phyloP scores from a whole-genome alignment of 495 filamentous ascomycete species.

The Penicillium angulare region DNA sequence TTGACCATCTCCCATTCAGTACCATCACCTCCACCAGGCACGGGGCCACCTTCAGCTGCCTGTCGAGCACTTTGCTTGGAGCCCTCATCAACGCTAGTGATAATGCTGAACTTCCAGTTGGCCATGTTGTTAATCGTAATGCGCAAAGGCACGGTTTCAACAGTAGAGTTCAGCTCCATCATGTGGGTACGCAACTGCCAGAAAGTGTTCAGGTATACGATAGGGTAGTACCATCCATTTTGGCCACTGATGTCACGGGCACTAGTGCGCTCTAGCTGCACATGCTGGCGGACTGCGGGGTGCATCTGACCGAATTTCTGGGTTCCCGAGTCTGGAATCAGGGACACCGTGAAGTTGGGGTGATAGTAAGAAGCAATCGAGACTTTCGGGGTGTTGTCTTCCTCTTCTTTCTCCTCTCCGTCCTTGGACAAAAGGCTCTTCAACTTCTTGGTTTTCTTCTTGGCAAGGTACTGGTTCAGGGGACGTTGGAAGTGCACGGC shows the following conservation, averaged over 20 bases:
- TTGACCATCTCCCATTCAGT: constrained; percentile 95
- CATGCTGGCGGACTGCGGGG: constrained; percentile 70
- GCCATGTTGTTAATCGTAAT: constrained; percentile 78
- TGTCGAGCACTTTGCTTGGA: constrained; percentile 76
- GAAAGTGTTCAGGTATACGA: constrained; percentile 91
- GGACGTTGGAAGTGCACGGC: constrained; percentile 84
- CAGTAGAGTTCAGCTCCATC: constrained; percentile 88
- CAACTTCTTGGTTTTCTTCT: constrained; percentile 91
- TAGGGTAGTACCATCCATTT: constrained; percentile 96
- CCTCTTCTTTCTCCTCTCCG: constrained; percentile 52
- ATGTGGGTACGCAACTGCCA: constrained; percentile 94
- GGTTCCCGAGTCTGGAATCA: constrained; percentile 78
- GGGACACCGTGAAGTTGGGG: constrained; percentile 85
- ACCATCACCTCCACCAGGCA: constrained; percentile 68
- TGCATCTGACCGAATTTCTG: constrained; percentile 64
- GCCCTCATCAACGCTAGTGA: constrained; percentile 81
- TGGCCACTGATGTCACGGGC: constrained; percentile 77
- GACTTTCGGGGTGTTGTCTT: constrained; percentile 53
- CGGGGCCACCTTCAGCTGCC: constrained; percentile 60
- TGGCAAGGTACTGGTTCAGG: constrained; percentile 82
- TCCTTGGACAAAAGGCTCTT: constrained; percentile 72
- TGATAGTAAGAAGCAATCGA: constrained; percentile 86
- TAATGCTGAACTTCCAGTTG: constrained; percentile 89
- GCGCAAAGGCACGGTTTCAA: constrained; percentile 76
- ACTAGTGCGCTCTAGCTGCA: constrained; percentile 71